These are phyloP conservation scores for Protostelium mycophagum DNA, from an alignment of 78 protist species.

Conservation along the genomic window DNA sequence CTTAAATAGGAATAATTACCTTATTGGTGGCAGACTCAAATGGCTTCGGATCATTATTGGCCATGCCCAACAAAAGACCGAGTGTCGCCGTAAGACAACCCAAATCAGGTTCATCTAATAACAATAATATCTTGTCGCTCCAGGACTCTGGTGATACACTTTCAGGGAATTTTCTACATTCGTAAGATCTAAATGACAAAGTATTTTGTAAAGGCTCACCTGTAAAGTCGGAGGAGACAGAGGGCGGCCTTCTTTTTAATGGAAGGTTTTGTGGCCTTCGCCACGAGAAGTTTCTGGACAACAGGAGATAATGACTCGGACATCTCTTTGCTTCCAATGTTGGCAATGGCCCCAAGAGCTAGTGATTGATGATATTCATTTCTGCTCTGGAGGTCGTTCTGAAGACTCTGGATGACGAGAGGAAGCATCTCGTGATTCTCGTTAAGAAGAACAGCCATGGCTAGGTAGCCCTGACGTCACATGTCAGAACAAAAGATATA, in stretches of 20 bases:
- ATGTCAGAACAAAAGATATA: background rate
- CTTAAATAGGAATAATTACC: background rate
- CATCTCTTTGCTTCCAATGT: constrained; percentile 91
- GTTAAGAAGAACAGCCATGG: constrained; percentile 75
- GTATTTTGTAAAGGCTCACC: constrained; percentile 65
- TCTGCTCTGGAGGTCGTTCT: constrained; percentile 74
- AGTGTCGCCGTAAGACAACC: constrained; percentile 77
- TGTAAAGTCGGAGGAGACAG: constrained; percentile 80
- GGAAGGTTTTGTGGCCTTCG: constrained; percentile 33
- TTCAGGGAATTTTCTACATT: background rate
- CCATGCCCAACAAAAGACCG: constrained; percentile 67
- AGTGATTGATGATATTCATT: constrained; percentile 75
- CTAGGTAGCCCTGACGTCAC: constrained; percentile 81
- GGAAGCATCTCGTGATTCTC: constrained; percentile 91
- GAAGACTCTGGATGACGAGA: constrained; percentile 87
- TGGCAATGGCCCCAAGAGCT: constrained; percentile 89
- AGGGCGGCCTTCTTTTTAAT: constrained; percentile 84
- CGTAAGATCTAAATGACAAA: background rate
- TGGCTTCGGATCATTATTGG: constrained; percentile 20
- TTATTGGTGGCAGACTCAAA: constrained; percentile 38
- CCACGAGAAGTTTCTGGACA: constrained; percentile 74
- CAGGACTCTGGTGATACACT: constrained; percentile 2
- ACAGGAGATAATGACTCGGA: constrained; percentile 84
- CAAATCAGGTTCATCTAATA: constrained; percentile 72
- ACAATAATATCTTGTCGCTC: constrained; percentile 26